These are phyloP conservation scores for Metrosideros polymorpha DNA, from an alignment of 441 rosid species.

Conservation along the genomic window DNA sequence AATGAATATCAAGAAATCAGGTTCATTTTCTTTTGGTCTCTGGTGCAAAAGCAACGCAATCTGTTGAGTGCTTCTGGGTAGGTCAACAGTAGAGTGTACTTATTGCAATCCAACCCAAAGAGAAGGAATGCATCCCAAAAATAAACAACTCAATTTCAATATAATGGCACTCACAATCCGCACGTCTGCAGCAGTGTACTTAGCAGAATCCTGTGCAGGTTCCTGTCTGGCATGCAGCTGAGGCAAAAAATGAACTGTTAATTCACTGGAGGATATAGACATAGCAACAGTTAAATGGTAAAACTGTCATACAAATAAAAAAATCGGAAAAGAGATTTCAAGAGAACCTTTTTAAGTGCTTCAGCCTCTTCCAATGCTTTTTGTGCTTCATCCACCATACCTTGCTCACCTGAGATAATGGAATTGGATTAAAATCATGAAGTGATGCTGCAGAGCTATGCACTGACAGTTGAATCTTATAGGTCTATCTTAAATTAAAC, in stretches of 20 bases:
- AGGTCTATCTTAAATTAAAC: not conserved
- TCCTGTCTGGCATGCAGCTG: conserved; percentile 89
- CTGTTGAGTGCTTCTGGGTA: not conserved
- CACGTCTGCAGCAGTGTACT: conserved; percentile 97
- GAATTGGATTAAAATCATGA: not conserved
- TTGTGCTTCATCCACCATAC: conserved; percentile 99
- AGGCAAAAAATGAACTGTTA: conserved; percentile 6
- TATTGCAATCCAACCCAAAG: not conserved
- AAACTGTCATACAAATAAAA: not conserved
- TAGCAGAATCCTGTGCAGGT: conserved; percentile 70
- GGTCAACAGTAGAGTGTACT: not conserved
- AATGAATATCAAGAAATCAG: not conserved
- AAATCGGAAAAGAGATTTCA: not conserved
- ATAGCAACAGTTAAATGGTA: not conserved
- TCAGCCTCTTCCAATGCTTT: conserved; percentile 98
- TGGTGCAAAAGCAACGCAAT: not conserved
- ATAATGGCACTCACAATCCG: conserved; percentile 77
- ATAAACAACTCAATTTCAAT: not conserved
- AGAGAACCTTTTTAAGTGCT: conserved; percentile 88
- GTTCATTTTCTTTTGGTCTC: not conserved
- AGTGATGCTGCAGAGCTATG: not conserved
- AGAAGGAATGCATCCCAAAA: not conserved
- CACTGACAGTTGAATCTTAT: not conserved
- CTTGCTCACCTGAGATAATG: conserved; percentile 70
- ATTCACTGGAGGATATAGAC: not conserved